These are phyloP conservation scores for Mariannaea sp. DNA, from an alignment of 2,329 filamentous ascomycete genomes.

Conservation along the genomic window DNA sequence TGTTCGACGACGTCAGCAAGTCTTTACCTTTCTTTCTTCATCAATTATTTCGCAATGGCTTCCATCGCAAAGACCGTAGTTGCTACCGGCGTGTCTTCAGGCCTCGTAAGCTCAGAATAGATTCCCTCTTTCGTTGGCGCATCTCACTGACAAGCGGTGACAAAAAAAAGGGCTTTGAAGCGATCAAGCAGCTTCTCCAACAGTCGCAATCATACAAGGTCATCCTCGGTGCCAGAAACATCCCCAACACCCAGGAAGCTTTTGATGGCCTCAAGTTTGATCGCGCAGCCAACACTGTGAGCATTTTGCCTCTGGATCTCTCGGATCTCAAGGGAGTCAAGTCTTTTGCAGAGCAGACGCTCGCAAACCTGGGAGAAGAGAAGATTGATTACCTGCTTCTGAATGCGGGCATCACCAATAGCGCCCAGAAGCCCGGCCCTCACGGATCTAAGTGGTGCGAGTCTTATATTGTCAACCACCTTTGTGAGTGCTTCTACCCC, in stretches of 20 bases:
- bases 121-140: too few relatives aligned
- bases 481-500: conserved; percentile 47
- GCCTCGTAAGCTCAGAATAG: conserved; percentile 46
- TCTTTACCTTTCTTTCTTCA: background rate
- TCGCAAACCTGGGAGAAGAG: conserved; percentile 47
- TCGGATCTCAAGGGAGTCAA: conserved; percentile 50
- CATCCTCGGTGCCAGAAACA: conserved; percentile 56
- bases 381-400: conserved; percentile 56
- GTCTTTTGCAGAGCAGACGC: conserved; percentile 51
- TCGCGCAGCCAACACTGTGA: conserved; percentile 45
- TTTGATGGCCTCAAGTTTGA: conserved; percentile 51
- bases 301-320: conserved; percentile 55
- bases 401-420: conserved; percentile 53
- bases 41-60: conserved; percentile 39
- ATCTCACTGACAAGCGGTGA: conserved; percentile 3
- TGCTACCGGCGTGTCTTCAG: conserved; percentile 56
- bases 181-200: conserved; percentile 55
- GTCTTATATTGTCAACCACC: conserved; percentile 56
- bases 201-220: conserved; percentile 52
- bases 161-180: conserved; percentile 59
- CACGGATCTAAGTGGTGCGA: conserved; percentile 57
- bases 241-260: conserved; percentile 46
- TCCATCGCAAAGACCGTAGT: conserved; percentile 53
- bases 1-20: background rate
- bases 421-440: conserved; percentile 42